Evolutionary conservation across 306 rosid species (phyloP).

Genomic region (Cucumis sativus): Cucumber_9930_V3 NC_026659.2:11120001-11120500

Average conservation of each 20-base stretch:
- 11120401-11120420: too few relatives aligned
- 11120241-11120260: constrained; percentile 52
- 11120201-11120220: neutral
- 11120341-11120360: neutral
- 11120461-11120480: too few relatives aligned
- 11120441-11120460: too few relatives aligned
- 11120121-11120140: neutral
- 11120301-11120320: constrained; percentile 42
- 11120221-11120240: neutral
- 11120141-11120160: neutral
- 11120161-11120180: neutral
- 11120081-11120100: constrained; percentile 46
- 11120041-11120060: constrained; percentile 51
- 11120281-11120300: constrained; percentile 45
- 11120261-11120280: constrained; percentile 57
- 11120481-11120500: too few relatives aligned
- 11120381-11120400: neutral
- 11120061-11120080: constrained; percentile 52
- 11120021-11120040: constrained; percentile 58
- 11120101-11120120: constrained; percentile 4
- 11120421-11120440: too few relatives aligned
- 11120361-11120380: neutral
- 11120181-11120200: neutral
- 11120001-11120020: neutral
- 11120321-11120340: neutral